Base-by-base conservation (phyloP, 805 yeast genomes). In the Kazachstania viticola region DNA sequence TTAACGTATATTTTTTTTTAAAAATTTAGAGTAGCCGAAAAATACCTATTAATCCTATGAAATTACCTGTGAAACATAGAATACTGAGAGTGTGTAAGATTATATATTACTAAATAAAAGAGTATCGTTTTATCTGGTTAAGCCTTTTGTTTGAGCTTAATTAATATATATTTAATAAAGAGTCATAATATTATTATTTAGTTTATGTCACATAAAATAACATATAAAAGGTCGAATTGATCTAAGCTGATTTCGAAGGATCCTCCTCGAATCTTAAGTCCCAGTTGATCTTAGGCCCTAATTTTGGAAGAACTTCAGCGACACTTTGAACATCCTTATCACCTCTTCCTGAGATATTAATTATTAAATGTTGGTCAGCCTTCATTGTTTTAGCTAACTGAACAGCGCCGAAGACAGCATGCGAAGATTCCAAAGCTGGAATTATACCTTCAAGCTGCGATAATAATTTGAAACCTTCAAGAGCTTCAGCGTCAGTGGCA, bases 281-380 rank as follows among this genome's bases (percentile, higher is more conserved):
- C 98, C 98, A 91, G 49, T 79, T 91, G 51, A 91, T 88, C 58
- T 75, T 54, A 30, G 91, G 93, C 27, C 99, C 99, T 35, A 84
- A 65, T 41, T 63, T 71, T 29, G 98, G 98, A 54, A 91, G 69
- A 32, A 78, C 74, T 59, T 91, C 95, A 29, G 98, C 98, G 33
- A 91, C 96, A 56, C 87, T 82, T 62, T 85, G 95, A 25, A 91
- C 98, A 58, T 91, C 98, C 65, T 91, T 91, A 58, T 91, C 98
- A 63, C 98, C 99, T 69, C 99, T 82, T 49, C 99, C 99, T 32
- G 95, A 84, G 35, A 91, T 71, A 56, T 85, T 85, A 52, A 91
- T 79, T 38, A 91, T 78, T 36, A 91, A 65, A 53, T 84, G 75
- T 61, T 85, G 70, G 44, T 80, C 95, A 42, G 75, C 69, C 16